Evolutionary conservation across 169 alveolate species (phyloP), one percentile per base, ranked within the genome.

Genomic region (Plasmodium sp.): DNA sequence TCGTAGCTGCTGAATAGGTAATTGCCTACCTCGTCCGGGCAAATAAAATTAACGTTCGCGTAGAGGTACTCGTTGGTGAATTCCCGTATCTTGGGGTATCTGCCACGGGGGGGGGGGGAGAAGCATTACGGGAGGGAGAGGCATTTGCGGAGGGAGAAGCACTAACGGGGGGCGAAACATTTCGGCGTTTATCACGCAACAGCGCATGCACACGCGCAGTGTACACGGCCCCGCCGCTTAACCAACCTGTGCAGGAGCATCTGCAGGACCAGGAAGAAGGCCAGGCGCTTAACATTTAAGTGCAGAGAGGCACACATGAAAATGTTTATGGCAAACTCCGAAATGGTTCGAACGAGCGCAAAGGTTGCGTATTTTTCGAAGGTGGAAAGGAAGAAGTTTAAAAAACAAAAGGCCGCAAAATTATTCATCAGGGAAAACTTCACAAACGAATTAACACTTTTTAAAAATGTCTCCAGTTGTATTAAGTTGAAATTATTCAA

Each of bases 11-110:
- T 80, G 67, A 88, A 88, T 88, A 88, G 83, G 83, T 88, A 88
- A 80, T 77, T 79, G 6, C 82, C 16, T 43, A 56, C 67, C n/a
- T 88, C 85, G 14, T 81, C 54, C 5, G 94, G 91, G 51, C 91
- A 79, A 43, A 88, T 88, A 41, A 88, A 88, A 67, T 88, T 88
- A 79, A 88, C 83, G 51, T 88, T 77, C 36, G 94, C 48, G 51
- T 88, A 88, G 34, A 88, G 51, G 73, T 88, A 88, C 36, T 88
- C 94, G 82, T 67, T 88, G 45, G 94, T 88, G 84, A 77, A 88
- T 80, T 88, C 94, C 27, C 94, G 43, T n/a, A 88, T 88, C 83
- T 88, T 88, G 43, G 94, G 94, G 56, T 88, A 88, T 43, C 94
- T 88, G 72, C 36, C 51, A 85, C 16, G 71, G 45, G 54, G 36